A percentile compares a stretch with the other conserved stretches of the same genome.
Conservation (phyloP, 306 rosid species). For the Cyamopsis tetragonoloba region DNA sequence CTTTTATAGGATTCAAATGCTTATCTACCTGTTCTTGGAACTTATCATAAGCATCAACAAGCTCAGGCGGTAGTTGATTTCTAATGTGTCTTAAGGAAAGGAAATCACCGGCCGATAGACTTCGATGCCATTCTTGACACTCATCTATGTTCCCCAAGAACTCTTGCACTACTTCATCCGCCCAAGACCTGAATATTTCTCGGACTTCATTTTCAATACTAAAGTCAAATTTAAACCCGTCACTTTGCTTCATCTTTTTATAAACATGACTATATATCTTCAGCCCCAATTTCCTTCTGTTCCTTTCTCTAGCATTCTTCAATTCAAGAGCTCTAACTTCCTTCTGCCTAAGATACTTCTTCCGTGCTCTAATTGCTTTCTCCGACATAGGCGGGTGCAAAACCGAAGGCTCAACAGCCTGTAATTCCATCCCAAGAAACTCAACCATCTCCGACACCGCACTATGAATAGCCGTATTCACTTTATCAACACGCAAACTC, state of each 20-base stretch:
- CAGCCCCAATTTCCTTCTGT: conserved; percentile 71
- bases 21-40: conserved; percentile 77
- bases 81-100: conserved; percentile 72
- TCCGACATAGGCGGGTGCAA: conserved; percentile 64
- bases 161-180: conserved; percentile 61
- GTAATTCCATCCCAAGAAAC: conserved; percentile 84
- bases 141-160: conserved; percentile 62
- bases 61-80: conserved; percentile 67
- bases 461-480: conserved; percentile 67
- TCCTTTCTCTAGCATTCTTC: conserved; percentile 81
- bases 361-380: conserved; percentile 80
- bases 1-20: conserved; percentile 66
- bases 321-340: conserved; percentile 72
- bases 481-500: conserved; percentile 55
- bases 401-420: conserved; percentile 68
- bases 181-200: conserved; percentile 66
- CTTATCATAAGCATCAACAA: conserved; percentile 70
- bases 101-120: conserved; percentile 63
- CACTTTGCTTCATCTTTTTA: conserved; percentile 56
- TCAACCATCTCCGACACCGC: conserved; percentile 80
- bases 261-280: conserved; percentile 64
- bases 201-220: conserved; percentile 64
- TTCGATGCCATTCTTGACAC: conserved; percentile 66
- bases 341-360: conserved; percentile 83
- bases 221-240: conserved; percentile 53